Conservation (phyloP, 2,329 filamentous ascomycete species). For the Trichoderma polysporum region DNA sequence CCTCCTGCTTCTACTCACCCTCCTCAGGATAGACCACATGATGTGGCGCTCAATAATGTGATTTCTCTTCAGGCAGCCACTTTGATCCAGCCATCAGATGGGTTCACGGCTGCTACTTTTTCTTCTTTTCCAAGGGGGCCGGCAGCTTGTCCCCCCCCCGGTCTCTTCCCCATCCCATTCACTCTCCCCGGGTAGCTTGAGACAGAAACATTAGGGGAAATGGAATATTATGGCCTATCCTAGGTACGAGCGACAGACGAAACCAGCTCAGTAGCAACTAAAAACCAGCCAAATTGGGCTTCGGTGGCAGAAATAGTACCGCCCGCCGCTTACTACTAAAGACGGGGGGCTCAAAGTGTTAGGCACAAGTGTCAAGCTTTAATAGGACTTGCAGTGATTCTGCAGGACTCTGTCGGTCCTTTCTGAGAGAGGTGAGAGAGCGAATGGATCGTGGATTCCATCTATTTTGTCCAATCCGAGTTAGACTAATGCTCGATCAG, state of each 20-base stretch:
- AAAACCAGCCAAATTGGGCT: neutral
- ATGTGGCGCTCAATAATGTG: neutral
- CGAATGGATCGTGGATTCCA: neutral
- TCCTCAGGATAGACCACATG: neutral
- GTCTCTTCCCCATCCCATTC: neutral
- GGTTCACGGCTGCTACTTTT: neutral
- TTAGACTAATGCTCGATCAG: constrained; percentile 1
- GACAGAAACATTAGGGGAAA: neutral
- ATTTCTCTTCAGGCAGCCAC: constrained; percentile 9
- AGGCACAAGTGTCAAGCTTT: neutral
- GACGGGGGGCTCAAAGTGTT: neutral
- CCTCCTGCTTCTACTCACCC: neutral
- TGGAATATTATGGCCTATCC: neutral
- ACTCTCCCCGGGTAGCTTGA: neutral
- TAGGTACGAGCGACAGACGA: neutral
- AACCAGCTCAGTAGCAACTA: neutral
- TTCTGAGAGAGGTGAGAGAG: neutral
- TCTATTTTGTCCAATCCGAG: neutral
- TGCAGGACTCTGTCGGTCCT: neutral
- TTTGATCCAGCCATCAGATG: neutral
- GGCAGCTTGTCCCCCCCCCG: neutral
- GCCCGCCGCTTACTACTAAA: neutral
- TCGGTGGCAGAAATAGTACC: constrained; percentile 3
- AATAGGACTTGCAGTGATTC: neutral
- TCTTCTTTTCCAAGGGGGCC: neutral